phyloP scores from a whole-genome alignment of 495 filamentous ascomycete species.

The Pyrenula aspistea region DNA sequence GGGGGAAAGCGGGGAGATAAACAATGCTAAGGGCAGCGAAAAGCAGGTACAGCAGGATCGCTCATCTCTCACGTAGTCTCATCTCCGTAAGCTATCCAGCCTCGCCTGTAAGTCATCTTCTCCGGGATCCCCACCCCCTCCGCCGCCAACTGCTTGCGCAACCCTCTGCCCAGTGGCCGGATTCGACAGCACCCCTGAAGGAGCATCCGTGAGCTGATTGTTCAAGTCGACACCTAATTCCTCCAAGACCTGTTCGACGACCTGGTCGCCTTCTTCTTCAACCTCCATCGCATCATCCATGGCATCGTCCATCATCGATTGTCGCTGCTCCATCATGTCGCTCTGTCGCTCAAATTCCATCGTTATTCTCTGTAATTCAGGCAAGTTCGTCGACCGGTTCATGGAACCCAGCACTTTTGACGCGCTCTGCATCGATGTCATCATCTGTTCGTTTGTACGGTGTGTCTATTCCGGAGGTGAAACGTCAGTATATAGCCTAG shows the following conservation, averaged over 20 bases:
- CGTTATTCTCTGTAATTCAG: conserved; percentile 86
- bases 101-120: conserved; percentile 72
- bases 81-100: conserved; percentile 65
- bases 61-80: no score
- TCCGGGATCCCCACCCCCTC: conserved; percentile 35
- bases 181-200: conserved; percentile 52
- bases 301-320: conserved; percentile 99
- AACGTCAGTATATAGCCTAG: neutral
- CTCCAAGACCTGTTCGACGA: conserved; percentile 90
- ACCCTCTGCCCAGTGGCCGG: conserved; percentile 50
- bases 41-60: no score
- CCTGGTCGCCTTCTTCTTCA: conserved; percentile 84
- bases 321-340: conserved; percentile 96
- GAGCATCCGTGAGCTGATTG: conserved; percentile 73
- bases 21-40: no score
- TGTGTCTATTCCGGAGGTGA: conserved; percentile 59
- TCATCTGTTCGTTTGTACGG: conserved; percentile 97
- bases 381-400: conserved; percentile 96
- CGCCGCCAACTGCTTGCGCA: conserved; percentile 67
- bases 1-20: no score
- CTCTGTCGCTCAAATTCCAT: conserved; percentile 99
- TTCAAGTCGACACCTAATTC: conserved; percentile 92
- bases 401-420: conserved; percentile 85
- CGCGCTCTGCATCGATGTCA: conserved; percentile 98
- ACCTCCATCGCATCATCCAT: conserved; percentile 95